Base-by-base conservation (phyloP, 2,329 filamentous ascomycete species). In the Chlorencoelia australis region DNA sequence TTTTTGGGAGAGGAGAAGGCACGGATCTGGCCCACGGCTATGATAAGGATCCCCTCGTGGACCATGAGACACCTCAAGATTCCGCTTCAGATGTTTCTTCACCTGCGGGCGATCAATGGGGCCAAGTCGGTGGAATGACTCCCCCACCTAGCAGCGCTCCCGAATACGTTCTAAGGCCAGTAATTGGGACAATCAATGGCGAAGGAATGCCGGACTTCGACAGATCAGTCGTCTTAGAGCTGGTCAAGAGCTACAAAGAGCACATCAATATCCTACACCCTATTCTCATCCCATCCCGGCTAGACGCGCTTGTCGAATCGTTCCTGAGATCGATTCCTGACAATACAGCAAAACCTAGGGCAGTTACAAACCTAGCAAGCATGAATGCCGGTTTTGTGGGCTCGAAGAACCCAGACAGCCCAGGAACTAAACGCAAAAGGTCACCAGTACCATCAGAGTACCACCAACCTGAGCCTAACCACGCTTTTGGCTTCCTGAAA, bases 1-100 rank as follows among this genome's bases (percentile, higher is more conserved):
- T 89, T 2, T 87, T 82, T 58, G 86, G 86, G 1, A 73, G 79
- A 41, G 87, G 87, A 3, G 85, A 93, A 59, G 83, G 82, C 20
- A 65, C 71, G 17, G 77, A 79, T 48, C 64, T 67, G 16, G 71
- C 71, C 29, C 65, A 71, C 16, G 63, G 50, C 22, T 53, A 54
- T 33, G 53, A 54, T 14, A 50, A 40, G 17, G 53, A 56, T 34
- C 46, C 48, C n/a, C 35, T 50, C 20, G 43, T 59, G 6, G 61
- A 66, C 41, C 51, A 57, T 16, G 64, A 52, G n/a, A 64, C 64
- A 19, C 60, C 63, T 35, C 54, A 57, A 8, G 71, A 73, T 24
- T 40, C 42, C 3, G 43, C 43, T 19, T 68, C 69, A 2, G 67
- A 75, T 16, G 61, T 66, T n/a, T 71, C 71, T 1, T 68, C 69